phyloP scores from a whole-genome alignment of 768 basidiomycete genomes.

The Gloeostereum incarnatum region DNA sequence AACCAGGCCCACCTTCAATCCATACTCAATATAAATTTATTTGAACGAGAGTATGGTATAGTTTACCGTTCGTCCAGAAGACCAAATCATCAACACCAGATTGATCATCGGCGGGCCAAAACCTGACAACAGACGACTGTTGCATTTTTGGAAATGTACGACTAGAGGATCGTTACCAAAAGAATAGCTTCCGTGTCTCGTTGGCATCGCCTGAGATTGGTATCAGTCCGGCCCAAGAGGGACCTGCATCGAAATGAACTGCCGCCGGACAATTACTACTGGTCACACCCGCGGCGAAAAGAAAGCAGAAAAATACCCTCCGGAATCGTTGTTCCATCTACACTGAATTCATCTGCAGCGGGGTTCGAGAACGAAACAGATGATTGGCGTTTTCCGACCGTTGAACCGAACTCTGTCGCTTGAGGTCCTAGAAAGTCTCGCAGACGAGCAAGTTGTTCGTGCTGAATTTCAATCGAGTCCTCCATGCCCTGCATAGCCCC shows the following conservation, averaged over 20 bases:
- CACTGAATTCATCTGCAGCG: slow-evolving; percentile 39
- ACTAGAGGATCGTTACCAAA: slow-evolving; percentile 19
- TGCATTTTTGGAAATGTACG: too few species aligned
- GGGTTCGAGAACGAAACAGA: slow-evolving; percentile 57
- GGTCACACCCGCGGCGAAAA: slow-evolving; percentile 24
- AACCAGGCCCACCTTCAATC: slow-evolving; percentile 56
- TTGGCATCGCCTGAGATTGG: slow-evolving; percentile 48
- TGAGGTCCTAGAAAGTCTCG: slow-evolving; percentile 26
- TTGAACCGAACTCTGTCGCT: slow-evolving; percentile 5
- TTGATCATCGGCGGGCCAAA: slow-evolving; percentile 58
- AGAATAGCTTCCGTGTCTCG: slow-evolving; percentile 54
- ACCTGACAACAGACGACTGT: slow-evolving; percentile 43
- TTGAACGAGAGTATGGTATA: neutral
- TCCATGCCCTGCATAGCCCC: slow-evolving; percentile 28
- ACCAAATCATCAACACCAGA: slow-evolving; percentile 51
- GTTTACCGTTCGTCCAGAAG: slow-evolving; percentile 47
- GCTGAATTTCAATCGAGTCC: slow-evolving; percentile 34
- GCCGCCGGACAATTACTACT: too few species aligned
- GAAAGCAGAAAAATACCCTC: slow-evolving; percentile 18
- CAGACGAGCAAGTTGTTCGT: slow-evolving; percentile 32
- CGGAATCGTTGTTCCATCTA: slow-evolving; percentile 37
- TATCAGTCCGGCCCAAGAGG: slow-evolving; percentile 59
- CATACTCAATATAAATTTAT: slow-evolving; percentile 15
- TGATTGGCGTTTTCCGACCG: slow-evolving; percentile 25
- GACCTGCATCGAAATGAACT: slow-evolving; percentile 60